phyloP scores from a whole-genome alignment of 495 filamentous ascomycete genomes.

The Coniosporium apollinis region DNA sequence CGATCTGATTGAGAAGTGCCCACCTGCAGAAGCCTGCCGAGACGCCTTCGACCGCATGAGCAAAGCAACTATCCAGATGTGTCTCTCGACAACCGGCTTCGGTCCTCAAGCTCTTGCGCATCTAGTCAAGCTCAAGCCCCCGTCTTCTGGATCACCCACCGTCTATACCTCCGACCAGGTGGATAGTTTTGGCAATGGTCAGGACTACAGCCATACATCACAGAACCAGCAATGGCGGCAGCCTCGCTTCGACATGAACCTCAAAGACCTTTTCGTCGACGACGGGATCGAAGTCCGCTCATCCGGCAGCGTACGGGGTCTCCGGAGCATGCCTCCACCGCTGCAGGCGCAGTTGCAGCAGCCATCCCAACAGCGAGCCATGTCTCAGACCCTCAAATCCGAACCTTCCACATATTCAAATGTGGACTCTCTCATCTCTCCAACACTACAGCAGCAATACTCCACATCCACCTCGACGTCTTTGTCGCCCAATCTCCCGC shows the following conservation, averaged over 20 bases:
- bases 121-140: background rate
- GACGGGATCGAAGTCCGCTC: slow-evolving; percentile 14
- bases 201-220: slow-evolving; percentile 9
- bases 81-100: slow-evolving; percentile 66
- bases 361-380: too few species aligned
- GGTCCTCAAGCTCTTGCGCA: slow-evolving; percentile 29
- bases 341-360: slow-evolving; percentile 1
- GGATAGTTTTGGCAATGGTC: slow-evolving; percentile 7
- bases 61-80: slow-evolving; percentile 88
- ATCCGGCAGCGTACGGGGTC: background rate
- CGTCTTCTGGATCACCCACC: background rate
- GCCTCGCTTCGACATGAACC: slow-evolving; percentile 49
- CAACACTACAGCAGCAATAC: too few species aligned
- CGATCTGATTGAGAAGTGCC: slow-evolving; percentile 62
- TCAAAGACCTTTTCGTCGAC: slow-evolving; percentile 37
- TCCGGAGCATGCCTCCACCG: background rate
- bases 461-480: slow-evolving; percentile 9
- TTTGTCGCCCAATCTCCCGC: slow-evolving; percentile 4
- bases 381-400: too few species aligned
- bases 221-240: slow-evolving; percentile 23
- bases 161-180: slow-evolving; percentile 2
- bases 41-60: slow-evolving; percentile 94
- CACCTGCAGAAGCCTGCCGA: slow-evolving; percentile 67
- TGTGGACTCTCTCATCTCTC: slow-evolving; percentile 4
- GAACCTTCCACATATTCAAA: too few species aligned